Evolutionary conservation across 768 basidiomycete genomes (phyloP), one percentile per base, ranked within the genome.

Genomic region (Termitomyces bulborhizus): DNA sequence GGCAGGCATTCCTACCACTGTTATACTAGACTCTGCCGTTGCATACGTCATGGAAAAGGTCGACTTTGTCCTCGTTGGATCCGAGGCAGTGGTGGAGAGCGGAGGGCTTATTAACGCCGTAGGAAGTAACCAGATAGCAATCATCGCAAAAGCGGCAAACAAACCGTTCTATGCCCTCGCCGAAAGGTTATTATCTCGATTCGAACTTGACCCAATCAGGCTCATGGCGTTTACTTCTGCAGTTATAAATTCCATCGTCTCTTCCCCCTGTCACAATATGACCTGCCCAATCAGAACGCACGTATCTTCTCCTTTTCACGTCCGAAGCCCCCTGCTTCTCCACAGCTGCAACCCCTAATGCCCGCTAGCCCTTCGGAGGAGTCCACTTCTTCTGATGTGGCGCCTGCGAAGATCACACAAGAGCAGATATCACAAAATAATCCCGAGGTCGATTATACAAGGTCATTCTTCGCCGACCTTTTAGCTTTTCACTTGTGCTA

Each of bases 211-310:
- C 55, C 60, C 60, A 60, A n/a, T n/a, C n/a, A 21, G 34, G 15
- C n/a, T 42, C 3, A 63, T 66, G 27, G 54, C 54, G 40, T 55
- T 44, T 32, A 53, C 56, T 60, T 6, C 58, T 57, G 59, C 71
- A 93, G 92, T 69, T 98, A 95, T 80, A 98, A 98, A 76, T 98
- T 98, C 70, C 90, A 96, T 68, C 88, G 96, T 59, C 77, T 95
- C 63, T 98, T 97, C 75, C 95, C 95, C 56, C 73, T 93, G 73
- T 92, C 90, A 61, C 90, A 92, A 65, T 88, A 90, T 67, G 90
- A 94, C 76, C 79, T 94, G 40, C 91, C 91, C 41, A 90, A 85
- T 57, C 82, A 91, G 69, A 86, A 86, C 70, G 75, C 87, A 56
- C 78, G 76, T 66, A 82, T 91, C 62, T 79, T 92, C 62, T 82